phyloP scores from a whole-genome alignment of 1,284 basidiomycete genomes.

The Takashimella tepidaria region DNA sequence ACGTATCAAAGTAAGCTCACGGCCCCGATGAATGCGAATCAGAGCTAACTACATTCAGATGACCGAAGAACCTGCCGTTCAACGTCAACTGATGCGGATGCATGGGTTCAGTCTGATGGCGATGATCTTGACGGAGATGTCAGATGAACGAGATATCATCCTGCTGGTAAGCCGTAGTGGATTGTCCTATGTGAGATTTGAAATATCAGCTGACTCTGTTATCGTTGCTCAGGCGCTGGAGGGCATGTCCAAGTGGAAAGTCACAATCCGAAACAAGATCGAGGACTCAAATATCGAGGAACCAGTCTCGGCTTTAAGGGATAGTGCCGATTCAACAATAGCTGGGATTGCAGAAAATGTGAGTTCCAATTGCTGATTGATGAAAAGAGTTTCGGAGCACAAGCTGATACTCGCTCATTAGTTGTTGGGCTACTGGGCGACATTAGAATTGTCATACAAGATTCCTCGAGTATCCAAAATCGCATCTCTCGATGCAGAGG shows the following conservation, averaged over 20 bases:
- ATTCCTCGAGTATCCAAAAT: conserved; percentile 41
- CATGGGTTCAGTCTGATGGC: conserved; percentile 92
- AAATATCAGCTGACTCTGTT: conserved; percentile 10
- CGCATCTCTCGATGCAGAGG: conserved; percentile 41
- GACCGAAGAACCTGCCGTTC: conserved; percentile 71
- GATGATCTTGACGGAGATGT: conserved; percentile 71
- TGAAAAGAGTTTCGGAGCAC: too few species aligned
- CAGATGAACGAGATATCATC: conserved; percentile 66
- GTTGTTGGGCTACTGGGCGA: conserved; percentile 41
- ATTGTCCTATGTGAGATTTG: neutral
- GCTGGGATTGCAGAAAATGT: conserved; percentile 23
- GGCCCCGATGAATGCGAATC: neutral
- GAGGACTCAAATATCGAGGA: conserved; percentile 75
- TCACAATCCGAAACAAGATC: conserved; percentile 87
- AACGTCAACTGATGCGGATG: conserved; percentile 83
- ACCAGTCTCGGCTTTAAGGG: conserved; percentile 54
- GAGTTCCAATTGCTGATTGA: too few species aligned
- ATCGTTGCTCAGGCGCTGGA: conserved; percentile 65
- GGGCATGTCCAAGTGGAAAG: conserved; percentile 70
- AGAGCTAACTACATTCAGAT: conserved; percentile 54
- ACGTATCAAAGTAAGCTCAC: conserved; percentile 65
- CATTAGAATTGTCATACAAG: conserved; percentile 37
- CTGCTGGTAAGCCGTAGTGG: conserved; percentile 54
- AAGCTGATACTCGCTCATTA: conserved; percentile 6
- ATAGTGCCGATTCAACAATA: conserved; percentile 25